phyloP scores from a whole-genome alignment of 148 eudicot genomes.

The Drosera capensis region DNA sequence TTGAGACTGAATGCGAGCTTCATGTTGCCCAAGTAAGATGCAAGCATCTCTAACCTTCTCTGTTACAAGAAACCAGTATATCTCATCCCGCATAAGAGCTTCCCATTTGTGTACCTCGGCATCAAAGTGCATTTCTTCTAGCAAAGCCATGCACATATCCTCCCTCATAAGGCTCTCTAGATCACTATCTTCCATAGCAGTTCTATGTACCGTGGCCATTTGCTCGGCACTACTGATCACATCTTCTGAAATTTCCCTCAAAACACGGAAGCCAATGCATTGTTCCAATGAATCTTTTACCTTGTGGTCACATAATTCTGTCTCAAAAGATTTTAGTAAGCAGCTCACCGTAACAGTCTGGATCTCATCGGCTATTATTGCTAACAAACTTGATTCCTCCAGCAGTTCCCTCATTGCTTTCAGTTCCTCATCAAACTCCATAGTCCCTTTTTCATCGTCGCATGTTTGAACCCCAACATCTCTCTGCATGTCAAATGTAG shows the following conservation, averaged over 20 bases:
- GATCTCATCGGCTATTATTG: conserved; percentile 16
- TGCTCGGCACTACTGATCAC: background rate
- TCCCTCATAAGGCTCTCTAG: conserved; percentile 15
- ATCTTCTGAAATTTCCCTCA: conserved; percentile 5
- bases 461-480: too few relatives aligned
- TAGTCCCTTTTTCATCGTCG: too few relatives aligned
- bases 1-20: background rate
- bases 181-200: background rate
- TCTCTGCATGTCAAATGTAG: too few relatives aligned
- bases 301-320: conserved; percentile 10
- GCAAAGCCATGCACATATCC: conserved; percentile 12
- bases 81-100: conserved; percentile 16
- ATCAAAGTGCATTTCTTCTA: conserved; percentile 22
- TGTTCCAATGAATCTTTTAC: conserved; percentile 4
- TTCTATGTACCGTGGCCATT: conserved; percentile 7
- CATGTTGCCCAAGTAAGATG: background rate
- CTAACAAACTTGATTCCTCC: conserved; percentile 15
- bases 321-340: conserved; percentile 13
- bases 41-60: conserved; percentile 15
- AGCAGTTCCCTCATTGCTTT: conserved; percentile 8
- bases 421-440: conserved; percentile 8
- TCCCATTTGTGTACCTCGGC: conserved; percentile 14
- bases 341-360: conserved; percentile 13
- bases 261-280: background rate
- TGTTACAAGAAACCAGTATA: conserved; percentile 9